Evolutionary conservation across 177 flowering plant species (phyloP), one percentile per base, ranked within the genome.

Genomic region (Telopea speciosissima): DNA sequence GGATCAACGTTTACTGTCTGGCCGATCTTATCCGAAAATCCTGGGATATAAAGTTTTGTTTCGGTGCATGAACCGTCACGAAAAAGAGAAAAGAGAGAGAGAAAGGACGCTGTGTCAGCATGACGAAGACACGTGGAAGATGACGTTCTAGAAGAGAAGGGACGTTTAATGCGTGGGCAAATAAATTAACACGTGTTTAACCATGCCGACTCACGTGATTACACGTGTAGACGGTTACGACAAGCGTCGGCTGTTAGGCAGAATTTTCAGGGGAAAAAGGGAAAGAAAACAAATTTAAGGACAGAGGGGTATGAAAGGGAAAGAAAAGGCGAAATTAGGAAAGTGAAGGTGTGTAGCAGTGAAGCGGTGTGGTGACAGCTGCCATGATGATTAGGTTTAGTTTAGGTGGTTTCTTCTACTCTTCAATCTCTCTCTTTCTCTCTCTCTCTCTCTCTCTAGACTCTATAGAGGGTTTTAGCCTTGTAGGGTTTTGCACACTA

Each of bases 41-140:
- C 17, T 4, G 69, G 44, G 10, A 23, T 8, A n/a, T n/a, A n/a
- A n/a, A 5, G 16, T 2, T 31, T 68, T 13, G 16, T 40, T 33
- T 24, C 16, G 75, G 75, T 75, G 75, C 81, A 78, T 78, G 80
- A 75, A 80, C 77, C 73, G 72, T 56, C 77, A 71, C 49, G 67
- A 79, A 72, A 70, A 49, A 21, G 22, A 45, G 28, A 17, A 58
- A 8, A 19, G 61, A 17, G n/a, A 60, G 22, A 56, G 70, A 79
- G 67, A n/a, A 8, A 42, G 54, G 21, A 8, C 40, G 40, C 40
- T 36, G 40, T 36, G 40, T 36, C 40, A 36, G 40, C 40, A 36
- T 36, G 40, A 36, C 8, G 40, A 36, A 8, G 25, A 42, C 45
- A 33, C 52, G 25, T 65, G 68, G 49, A 54, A 14, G 2, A 10